A percentile compares a stretch with the other conserved stretches of the same genome.
Conservation (phyloP, 352 stramenopile genomes). For the Globisporangium uncinulatum region DNA sequence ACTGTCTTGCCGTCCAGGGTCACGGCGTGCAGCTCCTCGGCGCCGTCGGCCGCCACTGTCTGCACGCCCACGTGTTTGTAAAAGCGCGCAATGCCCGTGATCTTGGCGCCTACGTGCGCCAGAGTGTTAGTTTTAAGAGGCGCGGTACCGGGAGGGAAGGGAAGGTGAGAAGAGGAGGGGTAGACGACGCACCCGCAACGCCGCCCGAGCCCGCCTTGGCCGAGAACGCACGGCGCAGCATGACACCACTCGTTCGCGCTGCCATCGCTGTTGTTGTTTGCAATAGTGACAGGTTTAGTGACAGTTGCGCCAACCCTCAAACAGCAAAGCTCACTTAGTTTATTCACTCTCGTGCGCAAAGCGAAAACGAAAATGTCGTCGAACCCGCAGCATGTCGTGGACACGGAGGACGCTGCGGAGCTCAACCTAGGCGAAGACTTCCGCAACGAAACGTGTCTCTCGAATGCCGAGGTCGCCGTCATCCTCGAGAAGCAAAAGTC, state of each 20-base stretch:
- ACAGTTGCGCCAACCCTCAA: neutral
- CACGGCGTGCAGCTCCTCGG: constrained; percentile 42
- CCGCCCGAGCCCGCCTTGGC: constrained; percentile 39
- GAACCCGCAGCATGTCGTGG: constrained; percentile 84
- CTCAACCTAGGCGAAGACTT: constrained; percentile 88
- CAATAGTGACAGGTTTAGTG: neutral
- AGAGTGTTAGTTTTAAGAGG: too few species aligned
- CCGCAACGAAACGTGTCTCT: constrained; percentile 85
- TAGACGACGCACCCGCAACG: constrained; percentile 20
- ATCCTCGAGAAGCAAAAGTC: constrained; percentile 89
- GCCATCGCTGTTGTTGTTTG: constrained; percentile 13
- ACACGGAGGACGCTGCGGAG: constrained; percentile 88
- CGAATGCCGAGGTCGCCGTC: constrained; percentile 86
- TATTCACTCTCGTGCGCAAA: neutral
- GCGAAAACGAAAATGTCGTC: constrained; percentile 40
- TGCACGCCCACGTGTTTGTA: constrained; percentile 78
- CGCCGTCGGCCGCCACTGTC: constrained; percentile 25
- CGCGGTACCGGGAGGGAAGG: neutral
- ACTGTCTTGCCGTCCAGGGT: constrained; percentile 81
- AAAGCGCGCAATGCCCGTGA: constrained; percentile 73
- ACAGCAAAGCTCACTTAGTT: neutral
- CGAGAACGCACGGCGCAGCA: constrained; percentile 32
- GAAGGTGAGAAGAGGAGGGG: neutral
- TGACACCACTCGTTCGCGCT: constrained; percentile 21
- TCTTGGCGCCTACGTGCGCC: constrained; percentile 47